A percentile compares a stretch with the other conserved stretches of the same genome.
phyloP scores from a whole-genome alignment of 805 yeast species.

The Spathaspora arborariae region DNA sequence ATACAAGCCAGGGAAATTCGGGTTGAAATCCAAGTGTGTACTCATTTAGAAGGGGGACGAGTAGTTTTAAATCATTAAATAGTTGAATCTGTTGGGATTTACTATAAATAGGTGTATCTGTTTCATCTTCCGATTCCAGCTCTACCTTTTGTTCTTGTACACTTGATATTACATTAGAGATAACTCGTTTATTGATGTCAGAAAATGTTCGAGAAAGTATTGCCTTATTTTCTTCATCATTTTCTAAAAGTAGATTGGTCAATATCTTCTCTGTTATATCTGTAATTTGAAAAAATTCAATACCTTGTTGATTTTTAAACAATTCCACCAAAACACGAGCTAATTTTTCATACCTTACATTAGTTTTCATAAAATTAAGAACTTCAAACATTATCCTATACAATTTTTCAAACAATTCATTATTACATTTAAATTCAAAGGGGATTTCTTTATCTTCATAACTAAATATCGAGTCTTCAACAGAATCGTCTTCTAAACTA shows the following conservation, averaged over 20 bases:
- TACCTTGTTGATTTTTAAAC: conserved; percentile 2
- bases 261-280: neutral
- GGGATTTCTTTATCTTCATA: conserved; percentile 12
- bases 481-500: conserved; percentile 11
- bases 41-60: conserved; percentile 25
- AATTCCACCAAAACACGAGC: conserved; percentile 2
- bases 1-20: conserved; percentile 19
- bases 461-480: conserved; percentile 18
- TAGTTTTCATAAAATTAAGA: neutral
- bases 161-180: neutral
- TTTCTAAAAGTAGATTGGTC: neutral
- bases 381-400: neutral
- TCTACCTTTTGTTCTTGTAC: neutral
- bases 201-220: neutral
- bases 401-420: conserved; percentile 13
- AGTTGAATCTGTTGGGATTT: conserved; percentile 12
- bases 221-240: neutral
- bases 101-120: conserved; percentile 6
- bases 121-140: neutral
- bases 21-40: conserved; percentile 20
- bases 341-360: neutral
- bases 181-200: neutral
- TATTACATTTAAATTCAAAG: conserved; percentile 15
- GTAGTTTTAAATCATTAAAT: conserved; percentile 12
- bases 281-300: conserved; percentile 2